phyloP scores from a whole-genome alignment of 106 monocot species.

The Dioscorea alata region DNA sequence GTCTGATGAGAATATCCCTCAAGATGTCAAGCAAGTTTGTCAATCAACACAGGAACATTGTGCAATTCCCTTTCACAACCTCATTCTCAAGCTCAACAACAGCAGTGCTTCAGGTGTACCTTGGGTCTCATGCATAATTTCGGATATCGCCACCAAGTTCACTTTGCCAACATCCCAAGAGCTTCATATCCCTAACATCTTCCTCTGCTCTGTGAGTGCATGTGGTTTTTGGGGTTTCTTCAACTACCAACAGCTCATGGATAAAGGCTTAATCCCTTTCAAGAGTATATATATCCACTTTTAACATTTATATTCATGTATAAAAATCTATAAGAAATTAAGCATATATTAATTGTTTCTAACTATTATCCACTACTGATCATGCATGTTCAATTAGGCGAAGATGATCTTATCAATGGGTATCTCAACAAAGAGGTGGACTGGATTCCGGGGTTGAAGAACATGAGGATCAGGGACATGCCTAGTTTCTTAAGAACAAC shows the following conservation, averaged over 20 bases:
- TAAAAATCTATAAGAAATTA: too few species aligned
- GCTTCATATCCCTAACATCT: not conserved
- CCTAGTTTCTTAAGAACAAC: too few species aligned
- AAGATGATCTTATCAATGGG: too few species aligned
- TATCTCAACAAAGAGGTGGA: too few species aligned
- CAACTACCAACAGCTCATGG: constrained; percentile 1
- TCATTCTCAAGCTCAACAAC: not conserved
- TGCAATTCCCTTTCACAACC: not conserved
- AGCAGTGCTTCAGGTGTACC: not conserved
- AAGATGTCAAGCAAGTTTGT: not conserved
- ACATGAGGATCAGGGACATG: too few species aligned
- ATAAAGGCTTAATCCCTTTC: not conserved
- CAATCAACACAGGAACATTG: not conserved
- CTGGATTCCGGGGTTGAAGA: too few species aligned
- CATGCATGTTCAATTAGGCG: too few species aligned
- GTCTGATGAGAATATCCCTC: constrained; percentile 6
- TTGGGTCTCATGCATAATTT: not conserved
- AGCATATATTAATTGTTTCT: too few species aligned
- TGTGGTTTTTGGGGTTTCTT: not conserved
- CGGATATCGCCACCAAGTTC: not conserved
- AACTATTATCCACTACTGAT: too few species aligned
- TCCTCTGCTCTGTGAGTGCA: not conserved
- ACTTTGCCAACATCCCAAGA: not conserved
- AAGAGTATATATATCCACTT: not conserved
- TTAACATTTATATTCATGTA: too few species aligned